Percentiles rank a stretch among this genome's conserved stretches.
These are phyloP conservation scores for Colletotrichum lentis DNA, from an alignment of 2,329 filamentous ascomycete species.

Conservation along the genomic window DNA sequence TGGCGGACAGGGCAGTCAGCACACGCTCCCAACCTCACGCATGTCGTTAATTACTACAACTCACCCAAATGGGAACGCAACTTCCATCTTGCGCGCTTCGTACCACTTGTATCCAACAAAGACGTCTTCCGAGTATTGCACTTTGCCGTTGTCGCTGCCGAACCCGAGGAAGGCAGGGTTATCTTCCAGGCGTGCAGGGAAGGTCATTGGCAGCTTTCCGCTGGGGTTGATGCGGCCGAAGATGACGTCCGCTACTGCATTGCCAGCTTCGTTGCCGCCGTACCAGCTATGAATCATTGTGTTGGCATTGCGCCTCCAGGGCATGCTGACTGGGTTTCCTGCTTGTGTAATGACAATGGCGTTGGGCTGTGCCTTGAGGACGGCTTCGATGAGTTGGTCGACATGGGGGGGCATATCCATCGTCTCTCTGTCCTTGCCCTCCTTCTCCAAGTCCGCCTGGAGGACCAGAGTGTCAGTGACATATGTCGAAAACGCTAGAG, in stretches of 20 bases:
- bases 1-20: not conserved
- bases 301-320: constrained; percentile 61
- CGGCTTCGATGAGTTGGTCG: constrained; percentile 71
- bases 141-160: constrained; percentile 67
- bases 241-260: constrained; percentile 75
- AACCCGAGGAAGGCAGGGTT: constrained; percentile 77
- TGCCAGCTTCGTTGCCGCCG: constrained; percentile 77
- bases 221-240: constrained; percentile 74
- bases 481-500: not conserved
- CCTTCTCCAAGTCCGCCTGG: constrained; percentile 71
- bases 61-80: constrained; percentile 70
- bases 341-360: constrained; percentile 75
- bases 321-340: constrained; percentile 72
- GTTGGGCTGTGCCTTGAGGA: constrained; percentile 69
- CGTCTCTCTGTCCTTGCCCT: constrained; percentile 75
- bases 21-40: no score
- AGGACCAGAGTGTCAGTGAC: not conserved
- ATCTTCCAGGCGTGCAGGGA: constrained; percentile 69
- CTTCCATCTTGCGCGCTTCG: constrained; percentile 65
- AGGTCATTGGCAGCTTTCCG: constrained; percentile 78
- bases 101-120: constrained; percentile 79
- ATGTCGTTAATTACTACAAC: not conserved
- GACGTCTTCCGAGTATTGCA: constrained; percentile 75
- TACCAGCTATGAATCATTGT: constrained; percentile 77
- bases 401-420: constrained; percentile 74